Evolutionary conservation across 345 rosid species (phyloP), one percentile per base, ranked within the genome.

Genomic region (Gossypium raimondii): DNA sequence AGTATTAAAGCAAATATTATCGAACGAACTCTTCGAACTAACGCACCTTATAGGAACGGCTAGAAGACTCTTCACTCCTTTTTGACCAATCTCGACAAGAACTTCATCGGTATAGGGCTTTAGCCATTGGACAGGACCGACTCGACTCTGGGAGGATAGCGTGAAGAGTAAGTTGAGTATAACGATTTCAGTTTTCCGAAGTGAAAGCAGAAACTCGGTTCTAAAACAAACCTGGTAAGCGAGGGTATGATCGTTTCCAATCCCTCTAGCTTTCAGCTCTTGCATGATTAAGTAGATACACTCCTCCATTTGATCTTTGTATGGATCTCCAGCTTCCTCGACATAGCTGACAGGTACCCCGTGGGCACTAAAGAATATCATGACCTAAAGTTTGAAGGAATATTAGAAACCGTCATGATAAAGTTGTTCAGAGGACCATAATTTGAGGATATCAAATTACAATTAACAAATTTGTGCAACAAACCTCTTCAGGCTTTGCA

Each of bases 91-190:
- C 81, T 93, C 93, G 3, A 93, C 91, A 43, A 95, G 96, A 76
- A 91, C 97, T 81, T 95, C 96, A 84, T 95, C 97, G 0, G 99
- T 93, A 84, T 95, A 95, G 17, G 99, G 99, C 81, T 89, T 95
- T 82, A 95, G 78, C 99, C 99, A 95, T 52, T 90, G 87, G 60
- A 93, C 97, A 76, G 97, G 99, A 16, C 99, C 98, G 75, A 93
- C 99, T 83, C 99, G 98, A 81, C 98, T 95, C 99, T 95, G 84
- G 59, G 52, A 44, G 17, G 22, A 29, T 34, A 45, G 45, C 2
- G 18, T 9, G 12, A 66, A 70, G 17, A 58, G 17, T 16, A 27
- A 48, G 6, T 10, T 17, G n/a, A 68, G 73, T 55, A 27, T 17
- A 11, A 67, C 12, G 44, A 50, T 43, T 24, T 45, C 13, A 8